A percentile compares a stretch with the other conserved stretches of the same genome.
Conservation (phyloP, 2,329 filamentous ascomycete genomes). For the Claviceps quebecensis region DNA sequence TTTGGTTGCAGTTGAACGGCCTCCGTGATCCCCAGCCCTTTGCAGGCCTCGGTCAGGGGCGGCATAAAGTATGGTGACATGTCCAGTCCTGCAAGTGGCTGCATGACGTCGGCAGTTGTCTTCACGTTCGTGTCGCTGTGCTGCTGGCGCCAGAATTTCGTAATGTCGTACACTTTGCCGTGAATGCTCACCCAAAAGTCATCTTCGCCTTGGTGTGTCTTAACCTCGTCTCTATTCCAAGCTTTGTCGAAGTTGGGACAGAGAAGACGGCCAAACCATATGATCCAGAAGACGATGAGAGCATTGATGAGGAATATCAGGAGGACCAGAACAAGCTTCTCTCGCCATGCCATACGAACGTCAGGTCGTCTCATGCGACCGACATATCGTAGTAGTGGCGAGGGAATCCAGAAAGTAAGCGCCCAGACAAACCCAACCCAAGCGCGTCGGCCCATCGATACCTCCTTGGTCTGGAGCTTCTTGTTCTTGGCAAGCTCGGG, state of each 20-base stretch:
- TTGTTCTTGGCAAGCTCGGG: slow-evolving; percentile 66
- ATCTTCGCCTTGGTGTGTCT: slow-evolving; percentile 51
- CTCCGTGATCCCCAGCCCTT: slow-evolving; percentile 50
- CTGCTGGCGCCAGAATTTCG: slow-evolving; percentile 71
- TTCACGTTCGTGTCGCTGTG: slow-evolving; percentile 62
- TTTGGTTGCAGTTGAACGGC: slow-evolving; percentile 48
- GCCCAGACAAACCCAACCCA: slow-evolving; percentile 81
- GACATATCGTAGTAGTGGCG: slow-evolving; percentile 61
- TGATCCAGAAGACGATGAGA: slow-evolving; percentile 79
- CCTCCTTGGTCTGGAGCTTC: slow-evolving; percentile 55
- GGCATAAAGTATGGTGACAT: slow-evolving; percentile 77
- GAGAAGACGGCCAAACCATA: slow-evolving; percentile 68
- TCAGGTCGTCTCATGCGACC: slow-evolving; percentile 96
- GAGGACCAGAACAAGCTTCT: slow-evolving; percentile 74
- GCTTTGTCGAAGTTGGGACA: slow-evolving; percentile 89
- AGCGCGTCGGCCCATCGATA: slow-evolving; percentile 48
- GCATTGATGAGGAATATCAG: slow-evolving; percentile 74
- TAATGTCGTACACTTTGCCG: slow-evolving; percentile 83
- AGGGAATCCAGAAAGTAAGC: slow-evolving; percentile 89
- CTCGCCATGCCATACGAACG: slow-evolving; percentile 92
- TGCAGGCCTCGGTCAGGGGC: slow-evolving; percentile 62
- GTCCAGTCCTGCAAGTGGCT: slow-evolving; percentile 61
- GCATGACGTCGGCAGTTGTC: slow-evolving; percentile 52
- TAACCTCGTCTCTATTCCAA: slow-evolving; percentile 61
- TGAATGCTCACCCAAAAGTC: slow-evolving; percentile 82